phyloP scores from a whole-genome alignment of 441 rosid genomes.

The Populus hybrid region DNA sequence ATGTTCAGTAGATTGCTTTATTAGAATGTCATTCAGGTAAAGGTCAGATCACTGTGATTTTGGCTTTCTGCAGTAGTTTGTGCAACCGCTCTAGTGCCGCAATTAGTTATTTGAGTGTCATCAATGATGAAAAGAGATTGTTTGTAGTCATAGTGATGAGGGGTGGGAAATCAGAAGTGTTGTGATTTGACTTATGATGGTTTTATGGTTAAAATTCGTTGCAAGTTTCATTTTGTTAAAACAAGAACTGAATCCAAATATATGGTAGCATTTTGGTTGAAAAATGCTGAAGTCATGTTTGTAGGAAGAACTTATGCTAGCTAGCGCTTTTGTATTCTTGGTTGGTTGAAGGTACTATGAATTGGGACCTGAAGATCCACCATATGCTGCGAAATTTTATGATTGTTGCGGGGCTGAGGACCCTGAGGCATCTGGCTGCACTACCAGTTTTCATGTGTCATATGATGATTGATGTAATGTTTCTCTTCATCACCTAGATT shows the following conservation, averaged over 20 bases:
- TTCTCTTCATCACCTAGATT: constrained; percentile 11
- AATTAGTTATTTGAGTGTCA: not conserved
- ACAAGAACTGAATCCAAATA: not conserved
- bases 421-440: constrained; percentile 77
- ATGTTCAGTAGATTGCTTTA: no score
- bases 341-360: constrained; percentile 71
- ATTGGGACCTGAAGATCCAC: constrained; percentile 78
- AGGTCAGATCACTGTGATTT: no score
- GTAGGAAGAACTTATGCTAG: not conserved
- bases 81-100: no score
- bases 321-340: constrained; percentile 9
- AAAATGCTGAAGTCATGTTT: not conserved
- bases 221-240: not conserved
- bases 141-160: no score
- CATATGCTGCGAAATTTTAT: constrained; percentile 87
- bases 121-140: no score
- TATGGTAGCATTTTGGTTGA: not conserved
- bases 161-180: no score
- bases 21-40: no score
- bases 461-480: constrained; percentile 53
- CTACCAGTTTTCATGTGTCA: constrained; percentile 57
- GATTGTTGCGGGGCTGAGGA: constrained; percentile 97
- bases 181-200: no score
- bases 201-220: no score
- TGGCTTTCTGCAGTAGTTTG: no score